Conservation (phyloP, 176 grass and related monocot species). For the Cenchrus americanus region DNA sequence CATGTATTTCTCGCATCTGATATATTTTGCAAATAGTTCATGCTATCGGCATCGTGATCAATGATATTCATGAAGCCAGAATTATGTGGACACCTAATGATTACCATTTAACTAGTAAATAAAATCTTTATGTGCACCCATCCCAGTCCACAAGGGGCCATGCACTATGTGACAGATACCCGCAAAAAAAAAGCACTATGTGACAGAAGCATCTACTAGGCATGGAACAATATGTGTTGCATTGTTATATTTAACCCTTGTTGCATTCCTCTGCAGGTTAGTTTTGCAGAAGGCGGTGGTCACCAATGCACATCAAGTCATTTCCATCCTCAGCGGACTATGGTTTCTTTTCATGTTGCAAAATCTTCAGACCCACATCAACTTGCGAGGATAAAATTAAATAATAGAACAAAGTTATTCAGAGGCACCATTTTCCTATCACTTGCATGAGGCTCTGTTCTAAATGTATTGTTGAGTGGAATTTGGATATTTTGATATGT, state of each 20-base stretch:
- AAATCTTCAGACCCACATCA: slow-evolving; percentile 26
- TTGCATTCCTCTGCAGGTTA: slow-evolving; percentile 30
- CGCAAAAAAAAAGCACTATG: neutral
- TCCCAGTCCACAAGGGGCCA: neutral
- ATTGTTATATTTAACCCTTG: neutral
- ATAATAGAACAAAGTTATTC: slow-evolving; percentile 36
- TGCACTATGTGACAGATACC: neutral
- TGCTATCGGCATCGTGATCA: neutral
- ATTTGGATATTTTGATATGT: slow-evolving; percentile 25
- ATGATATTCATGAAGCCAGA: neutral
- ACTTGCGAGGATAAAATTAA: slow-evolving; percentile 6
- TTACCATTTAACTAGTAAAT: slow-evolving; percentile 6
- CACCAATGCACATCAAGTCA: neutral
- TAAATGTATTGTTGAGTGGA: slow-evolving; percentile 15
- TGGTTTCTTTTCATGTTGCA: slow-evolving; percentile 25
- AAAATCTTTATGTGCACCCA: neutral
- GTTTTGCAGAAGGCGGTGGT: slow-evolving; percentile 36
- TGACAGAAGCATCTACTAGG: neutral
- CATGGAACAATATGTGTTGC: slow-evolving; percentile 1
- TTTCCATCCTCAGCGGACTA: neutral
- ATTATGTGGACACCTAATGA: neutral
- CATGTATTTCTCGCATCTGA: neutral
- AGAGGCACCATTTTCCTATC: slow-evolving; percentile 27
- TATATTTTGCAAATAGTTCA: slow-evolving; percentile 10
- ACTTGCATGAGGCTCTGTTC: slow-evolving; percentile 28